These are phyloP conservation scores for Daldinia caldariorum DNA, from an alignment of 495 filamentous ascomycete species.

Conservation along the genomic window DNA sequence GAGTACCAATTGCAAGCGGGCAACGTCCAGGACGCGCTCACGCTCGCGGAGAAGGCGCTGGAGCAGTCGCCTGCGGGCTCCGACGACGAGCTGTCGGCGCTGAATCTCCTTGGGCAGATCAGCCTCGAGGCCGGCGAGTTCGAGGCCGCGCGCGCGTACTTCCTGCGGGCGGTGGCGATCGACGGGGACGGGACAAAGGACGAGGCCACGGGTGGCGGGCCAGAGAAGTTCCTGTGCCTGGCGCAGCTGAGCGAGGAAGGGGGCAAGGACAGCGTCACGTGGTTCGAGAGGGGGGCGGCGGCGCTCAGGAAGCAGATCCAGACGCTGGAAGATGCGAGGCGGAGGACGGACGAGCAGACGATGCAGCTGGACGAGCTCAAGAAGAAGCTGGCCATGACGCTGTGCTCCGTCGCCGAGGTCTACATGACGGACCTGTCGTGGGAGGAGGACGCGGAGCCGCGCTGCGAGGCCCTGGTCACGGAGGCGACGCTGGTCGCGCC, in stretches of 20 bases:
- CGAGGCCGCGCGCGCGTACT: conserved; percentile 73
- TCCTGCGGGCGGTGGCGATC: conserved; percentile 71
- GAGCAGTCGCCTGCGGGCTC: conserved; percentile 51
- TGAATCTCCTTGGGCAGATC: conserved; percentile 85
- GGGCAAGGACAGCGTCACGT: conserved; percentile 80
- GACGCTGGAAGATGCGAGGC: conserved; percentile 50
- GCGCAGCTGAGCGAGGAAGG: conserved; percentile 92
- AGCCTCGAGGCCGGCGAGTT: conserved; percentile 84
- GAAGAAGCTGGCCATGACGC: conserved; percentile 79
- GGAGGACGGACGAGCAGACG: conserved; percentile 52
- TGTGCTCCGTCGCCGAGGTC: conserved; percentile 91
- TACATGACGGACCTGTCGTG: conserved; percentile 98
- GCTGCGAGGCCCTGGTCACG: conserved; percentile 85
- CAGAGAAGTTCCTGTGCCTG: conserved; percentile 95
- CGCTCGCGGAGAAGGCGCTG: conserved; percentile 70
- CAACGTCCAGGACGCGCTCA: conserved; percentile 74
- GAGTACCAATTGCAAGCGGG: conserved; percentile 74
- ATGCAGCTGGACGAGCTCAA: conserved; percentile 71
- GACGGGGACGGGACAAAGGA: conserved; percentile 77
- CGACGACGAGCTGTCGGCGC: conserved; percentile 65
- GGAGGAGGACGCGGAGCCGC: conserved; percentile 85
- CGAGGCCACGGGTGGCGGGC: conserved; percentile 73
- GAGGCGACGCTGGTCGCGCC: conserved; percentile 84
- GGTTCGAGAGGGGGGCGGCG: conserved; percentile 85
- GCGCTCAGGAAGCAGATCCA: conserved; percentile 74